phyloP scores from a whole-genome alignment of 257 asterid genomes.

The Penstemon newberryi region DNA sequence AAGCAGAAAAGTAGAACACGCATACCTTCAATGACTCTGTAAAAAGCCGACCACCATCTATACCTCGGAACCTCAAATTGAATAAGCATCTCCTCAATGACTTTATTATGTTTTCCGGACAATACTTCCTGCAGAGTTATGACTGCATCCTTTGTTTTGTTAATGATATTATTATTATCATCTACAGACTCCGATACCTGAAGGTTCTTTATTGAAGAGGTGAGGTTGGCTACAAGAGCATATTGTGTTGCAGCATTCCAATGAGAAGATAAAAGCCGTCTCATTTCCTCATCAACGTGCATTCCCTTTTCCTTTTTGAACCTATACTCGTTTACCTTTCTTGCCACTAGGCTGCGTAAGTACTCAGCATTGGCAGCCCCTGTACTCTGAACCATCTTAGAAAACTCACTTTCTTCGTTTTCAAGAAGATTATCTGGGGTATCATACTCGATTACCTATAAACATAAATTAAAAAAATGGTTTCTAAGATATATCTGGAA shows the following conservation, averaged over 20 bases:
- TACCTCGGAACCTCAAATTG: conserved; percentile 47
- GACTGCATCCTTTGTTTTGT: neutral
- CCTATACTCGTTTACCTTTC: conserved; percentile 20
- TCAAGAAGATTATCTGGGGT: conserved; percentile 37
- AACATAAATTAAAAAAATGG: neutral
- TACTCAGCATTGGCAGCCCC: conserved; percentile 53
- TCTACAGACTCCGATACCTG: no score
- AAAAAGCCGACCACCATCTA: conserved; percentile 71
- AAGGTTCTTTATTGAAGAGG: no score
- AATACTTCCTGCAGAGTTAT: conserved; percentile 48
- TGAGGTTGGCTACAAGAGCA: neutral
- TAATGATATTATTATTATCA: no score
- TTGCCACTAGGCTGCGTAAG: conserved; percentile 40
- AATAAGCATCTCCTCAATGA: conserved; percentile 58
- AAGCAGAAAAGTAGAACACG: conserved; percentile 10
- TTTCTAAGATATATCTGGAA: neutral
- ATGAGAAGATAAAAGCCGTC: neutral
- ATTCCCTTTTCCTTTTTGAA: neutral
- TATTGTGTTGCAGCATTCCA: neutral
- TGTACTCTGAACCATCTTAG: conserved; percentile 51
- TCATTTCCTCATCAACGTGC: conserved; percentile 26
- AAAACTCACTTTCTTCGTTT: conserved; percentile 44
- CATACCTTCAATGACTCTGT: conserved; percentile 64
- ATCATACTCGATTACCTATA: conserved; percentile 42
- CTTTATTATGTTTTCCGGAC: conserved; percentile 53